A percentile compares a stretch with the other conserved stretches of the same genome.
phyloP scores from a whole-genome alignment of 1,139 yeast genomes.

The Kurtzmaniella natalensis region DNA sequence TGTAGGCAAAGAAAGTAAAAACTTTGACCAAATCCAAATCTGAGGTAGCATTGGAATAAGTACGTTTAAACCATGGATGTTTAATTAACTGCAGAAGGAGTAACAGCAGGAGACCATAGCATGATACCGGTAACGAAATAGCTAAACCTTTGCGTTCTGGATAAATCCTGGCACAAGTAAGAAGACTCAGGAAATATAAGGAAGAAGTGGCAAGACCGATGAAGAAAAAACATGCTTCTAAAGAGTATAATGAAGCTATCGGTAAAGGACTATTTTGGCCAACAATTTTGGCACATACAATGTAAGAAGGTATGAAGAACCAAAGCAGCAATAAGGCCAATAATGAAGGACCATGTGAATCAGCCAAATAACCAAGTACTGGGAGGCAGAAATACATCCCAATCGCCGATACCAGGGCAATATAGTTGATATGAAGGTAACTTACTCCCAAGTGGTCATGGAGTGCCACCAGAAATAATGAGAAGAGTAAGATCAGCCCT shows the following conservation, averaged over 20 bases:
- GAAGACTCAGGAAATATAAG: conserved; percentile 68
- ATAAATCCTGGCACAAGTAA: conserved; percentile 80
- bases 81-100: conserved; percentile 56
- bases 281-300: conserved; percentile 26
- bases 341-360: conserved; percentile 76
- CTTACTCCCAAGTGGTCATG: conserved; percentile 54
- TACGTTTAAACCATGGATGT: conserved; percentile 29
- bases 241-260: conserved; percentile 5
- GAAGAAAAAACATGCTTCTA: conserved; percentile 31
- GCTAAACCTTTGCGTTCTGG: conserved; percentile 75
- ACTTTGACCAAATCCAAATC: conserved; percentile 48
- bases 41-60: conserved; percentile 15
- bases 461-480: conserved; percentile 73
- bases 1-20: conserved; percentile 52
- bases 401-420: conserved; percentile 70
- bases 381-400: conserved; percentile 90
- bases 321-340: conserved; percentile 60
- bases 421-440: conserved; percentile 69
- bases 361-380: conserved; percentile 76
- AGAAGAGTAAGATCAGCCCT: conserved; percentile 78
- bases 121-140: conserved; percentile 82
- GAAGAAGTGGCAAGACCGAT: conserved; percentile 84
- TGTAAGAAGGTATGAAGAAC: conserved; percentile 72
- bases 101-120: conserved; percentile 77
- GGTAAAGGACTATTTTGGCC: neutral